Conservation (phyloP, 345 rosid species). For the Eutrema yunnanense region DNA sequence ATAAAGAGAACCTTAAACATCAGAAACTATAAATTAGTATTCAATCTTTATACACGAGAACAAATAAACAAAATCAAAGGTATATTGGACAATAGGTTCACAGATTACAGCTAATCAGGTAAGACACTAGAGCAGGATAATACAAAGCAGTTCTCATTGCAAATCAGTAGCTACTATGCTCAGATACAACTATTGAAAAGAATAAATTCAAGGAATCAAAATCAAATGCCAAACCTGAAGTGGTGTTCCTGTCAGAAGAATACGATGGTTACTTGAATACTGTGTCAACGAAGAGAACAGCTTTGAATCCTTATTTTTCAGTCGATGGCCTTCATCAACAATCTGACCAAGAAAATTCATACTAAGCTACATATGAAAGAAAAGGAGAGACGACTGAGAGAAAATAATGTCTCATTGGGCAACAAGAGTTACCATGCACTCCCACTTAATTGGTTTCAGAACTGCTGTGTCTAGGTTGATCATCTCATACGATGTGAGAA, state of each 20-base stretch:
- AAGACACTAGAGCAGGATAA: background rate
- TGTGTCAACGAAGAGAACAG: constrained; percentile 88
- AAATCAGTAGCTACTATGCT: background rate
- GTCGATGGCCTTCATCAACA: constrained; percentile 99
- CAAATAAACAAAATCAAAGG: background rate
- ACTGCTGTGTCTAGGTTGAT: constrained; percentile 76
- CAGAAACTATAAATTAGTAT: background rate
- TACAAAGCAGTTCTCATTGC: background rate
- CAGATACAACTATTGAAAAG: constrained; percentile 1
- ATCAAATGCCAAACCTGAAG: constrained; percentile 70
- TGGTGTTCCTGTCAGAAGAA: constrained; percentile 97
- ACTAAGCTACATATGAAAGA: constrained; percentile 17
- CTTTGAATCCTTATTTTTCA: constrained; percentile 97
- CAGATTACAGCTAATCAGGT: background rate
- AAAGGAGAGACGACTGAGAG: background rate
- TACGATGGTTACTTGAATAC: constrained; percentile 81
- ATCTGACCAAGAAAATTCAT: constrained; percentile 49
- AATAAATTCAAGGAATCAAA: background rate
- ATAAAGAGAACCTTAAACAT: no score
- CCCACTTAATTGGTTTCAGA: constrained; percentile 92
- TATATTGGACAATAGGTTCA: background rate
- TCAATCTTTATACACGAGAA: background rate
- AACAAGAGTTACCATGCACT: constrained; percentile 77
- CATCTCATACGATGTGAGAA: constrained; percentile 98
- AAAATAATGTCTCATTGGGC: constrained; percentile 11